Evolutionary conservation across 2,329 filamentous ascomycete genomes (phyloP).

Genomic region (Aurifilum marmelostoma): DNA sequence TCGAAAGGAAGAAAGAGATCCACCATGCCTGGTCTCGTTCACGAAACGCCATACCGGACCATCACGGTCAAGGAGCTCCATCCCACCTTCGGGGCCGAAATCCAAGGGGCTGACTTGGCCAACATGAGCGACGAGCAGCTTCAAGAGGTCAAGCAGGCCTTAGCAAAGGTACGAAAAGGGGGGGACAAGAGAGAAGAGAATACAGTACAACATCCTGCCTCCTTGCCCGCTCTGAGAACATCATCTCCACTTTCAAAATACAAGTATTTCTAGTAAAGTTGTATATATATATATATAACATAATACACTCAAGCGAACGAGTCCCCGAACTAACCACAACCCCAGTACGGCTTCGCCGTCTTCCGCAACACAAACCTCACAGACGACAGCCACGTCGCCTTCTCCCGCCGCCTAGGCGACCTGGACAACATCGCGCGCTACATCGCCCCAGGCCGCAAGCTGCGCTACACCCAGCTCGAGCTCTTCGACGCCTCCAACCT

Average conservation of each 20-base stretch:
- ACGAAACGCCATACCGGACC: slow-evolving; percentile 34
- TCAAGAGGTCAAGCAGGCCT: slow-evolving; percentile 37
- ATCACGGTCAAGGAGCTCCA: slow-evolving; percentile 33
- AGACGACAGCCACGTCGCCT: slow-evolving; percentile 54
- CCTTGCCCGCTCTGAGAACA: not conserved
- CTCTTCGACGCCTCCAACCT: slow-evolving; percentile 63
- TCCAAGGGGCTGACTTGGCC: slow-evolving; percentile 40
- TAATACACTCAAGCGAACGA: not conserved
- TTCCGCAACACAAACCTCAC: slow-evolving; percentile 54
- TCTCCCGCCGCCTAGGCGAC: slow-evolving; percentile 55
- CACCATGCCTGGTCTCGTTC: slow-evolving; percentile 37
- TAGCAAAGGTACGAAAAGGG: slow-evolving; percentile 38
- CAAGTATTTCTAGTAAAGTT: no score
- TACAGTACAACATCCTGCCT: no score
- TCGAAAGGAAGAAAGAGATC: not conserved
- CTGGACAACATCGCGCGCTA: slow-evolving; percentile 59
- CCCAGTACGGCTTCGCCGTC: slow-evolving; percentile 48
- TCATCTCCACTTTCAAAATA: not conserved
- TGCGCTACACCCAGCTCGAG: slow-evolving; percentile 52
- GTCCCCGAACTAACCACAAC: not conserved
- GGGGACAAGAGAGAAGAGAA: not conserved
- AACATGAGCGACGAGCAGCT: slow-evolving; percentile 39
- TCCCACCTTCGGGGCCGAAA: slow-evolving; percentile 36
- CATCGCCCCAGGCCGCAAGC: slow-evolving; percentile 47
- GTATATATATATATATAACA: no score